These are phyloP conservation scores for Psilocybe sp. DNA, from an alignment of 768 basidiomycete genomes.

Conservation along the genomic window DNA sequence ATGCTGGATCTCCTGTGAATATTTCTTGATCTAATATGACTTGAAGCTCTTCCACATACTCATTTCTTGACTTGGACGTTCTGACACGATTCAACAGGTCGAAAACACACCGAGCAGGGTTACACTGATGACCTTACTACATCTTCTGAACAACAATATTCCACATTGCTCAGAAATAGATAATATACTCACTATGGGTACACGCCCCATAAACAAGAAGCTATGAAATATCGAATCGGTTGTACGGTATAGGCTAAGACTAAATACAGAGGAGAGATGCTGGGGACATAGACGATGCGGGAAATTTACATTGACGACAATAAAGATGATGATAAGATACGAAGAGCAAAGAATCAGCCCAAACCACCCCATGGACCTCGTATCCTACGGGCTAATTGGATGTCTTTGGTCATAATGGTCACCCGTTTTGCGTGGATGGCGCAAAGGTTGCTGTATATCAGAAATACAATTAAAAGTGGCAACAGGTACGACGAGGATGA, in stretches of 20 bases:
- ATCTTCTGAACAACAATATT: background rate
- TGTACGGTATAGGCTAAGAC: no score
- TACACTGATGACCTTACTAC: no score
- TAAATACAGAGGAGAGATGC: background rate
- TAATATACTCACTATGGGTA: slow-evolving; percentile 9
- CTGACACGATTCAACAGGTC: no score
- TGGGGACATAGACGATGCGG: slow-evolving; percentile 1
- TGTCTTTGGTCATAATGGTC: slow-evolving; percentile 96
- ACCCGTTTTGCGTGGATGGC: slow-evolving; percentile 98
- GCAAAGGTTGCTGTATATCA: slow-evolving; percentile 73
- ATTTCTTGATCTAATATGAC: slow-evolving; percentile 95
- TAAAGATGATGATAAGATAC: slow-evolving; percentile 1
- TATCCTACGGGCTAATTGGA: slow-evolving; percentile 94
- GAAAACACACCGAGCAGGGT: no score
- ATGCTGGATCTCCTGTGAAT: slow-evolving; percentile 54
- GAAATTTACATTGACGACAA: slow-evolving; percentile 1
- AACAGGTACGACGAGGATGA: background rate
- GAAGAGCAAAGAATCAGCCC: slow-evolving; percentile 31
- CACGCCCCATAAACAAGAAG: background rate
- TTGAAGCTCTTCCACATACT: slow-evolving; percentile 8
- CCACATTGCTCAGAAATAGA: background rate
- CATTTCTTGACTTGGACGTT: no score
- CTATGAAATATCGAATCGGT: no score
- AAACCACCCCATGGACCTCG: slow-evolving; percentile 86
- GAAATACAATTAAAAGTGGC: slow-evolving; percentile 5